Percentiles rank a stretch among this genome's conserved stretches.
Evolutionary conservation across 176 grass and related monocot genomes (phyloP).

Genomic region (Carex kokanica): DNA sequence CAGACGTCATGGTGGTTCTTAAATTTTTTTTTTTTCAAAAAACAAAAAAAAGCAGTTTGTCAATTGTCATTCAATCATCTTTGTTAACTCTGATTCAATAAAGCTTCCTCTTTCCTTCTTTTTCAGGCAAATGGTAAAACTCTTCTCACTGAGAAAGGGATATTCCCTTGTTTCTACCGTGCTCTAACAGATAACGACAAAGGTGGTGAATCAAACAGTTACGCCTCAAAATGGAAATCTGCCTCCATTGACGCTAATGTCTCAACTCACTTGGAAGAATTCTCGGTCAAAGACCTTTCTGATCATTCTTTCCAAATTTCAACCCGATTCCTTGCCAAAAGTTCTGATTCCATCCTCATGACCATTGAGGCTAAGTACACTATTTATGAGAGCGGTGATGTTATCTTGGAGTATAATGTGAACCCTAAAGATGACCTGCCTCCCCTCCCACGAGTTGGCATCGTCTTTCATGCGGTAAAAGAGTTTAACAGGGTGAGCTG

Average conservation of each 20-base stretch:
- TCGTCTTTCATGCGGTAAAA: constrained; percentile 54
- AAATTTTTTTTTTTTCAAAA: not conserved
- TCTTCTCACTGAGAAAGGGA: constrained; percentile 60
- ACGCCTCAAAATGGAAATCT: constrained; percentile 57
- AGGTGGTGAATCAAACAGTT: constrained; percentile 52
- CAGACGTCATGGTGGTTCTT: not conserved
- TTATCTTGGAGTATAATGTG: constrained; percentile 60
- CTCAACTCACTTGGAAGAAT: constrained; percentile 48
- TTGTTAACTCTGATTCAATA: not conserved
- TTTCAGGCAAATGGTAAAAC: constrained; percentile 46
- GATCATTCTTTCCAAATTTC: constrained; percentile 50
- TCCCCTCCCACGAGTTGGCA: constrained; percentile 68
- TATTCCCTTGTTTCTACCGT: constrained; percentile 85
- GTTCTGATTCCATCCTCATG: constrained; percentile 28
- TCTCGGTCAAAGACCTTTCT: constrained; percentile 45
- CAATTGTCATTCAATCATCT: not conserved
- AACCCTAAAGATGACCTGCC: constrained; percentile 67
- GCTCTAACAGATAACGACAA: constrained; percentile 95
- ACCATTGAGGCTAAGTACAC: constrained; percentile 39
- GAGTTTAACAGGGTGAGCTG: constrained; percentile 49
- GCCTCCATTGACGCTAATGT: constrained; percentile 46
- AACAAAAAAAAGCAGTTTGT: not conserved
- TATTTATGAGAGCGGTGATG: constrained; percentile 58
- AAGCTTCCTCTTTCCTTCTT: not conserved
- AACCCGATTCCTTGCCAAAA: constrained; percentile 45